These are phyloP conservation scores for Coemansia sp. DNA, from an alignment of 192 early-diverging fungal species.

Conservation along the genomic window DNA sequence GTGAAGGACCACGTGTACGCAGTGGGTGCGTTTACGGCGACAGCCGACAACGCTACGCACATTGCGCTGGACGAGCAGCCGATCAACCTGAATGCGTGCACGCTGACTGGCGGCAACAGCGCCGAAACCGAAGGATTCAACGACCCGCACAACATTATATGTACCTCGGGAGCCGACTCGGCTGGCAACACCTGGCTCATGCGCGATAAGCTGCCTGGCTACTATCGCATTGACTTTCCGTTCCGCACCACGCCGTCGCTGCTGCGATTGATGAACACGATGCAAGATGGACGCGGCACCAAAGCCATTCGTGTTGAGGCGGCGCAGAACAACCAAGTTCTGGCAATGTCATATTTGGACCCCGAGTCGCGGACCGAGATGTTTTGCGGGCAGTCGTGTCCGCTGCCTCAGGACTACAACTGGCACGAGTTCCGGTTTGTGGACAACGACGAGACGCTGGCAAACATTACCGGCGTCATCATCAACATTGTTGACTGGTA, in stretches of 20 bases:
- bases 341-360: constrained; percentile 67
- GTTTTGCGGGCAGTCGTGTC: constrained; percentile 47
- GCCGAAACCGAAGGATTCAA: constrained; percentile 32
- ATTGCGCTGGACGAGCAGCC: constrained; percentile 54
- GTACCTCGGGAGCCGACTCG: constrained; percentile 28
- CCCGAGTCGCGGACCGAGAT: constrained; percentile 42
- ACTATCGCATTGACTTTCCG: constrained; percentile 62
- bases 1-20: constrained; percentile 60
- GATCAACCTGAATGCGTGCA: constrained; percentile 47
- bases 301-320: constrained; percentile 67
- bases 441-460: constrained; percentile 43
- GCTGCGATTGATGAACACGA: constrained; percentile 66
- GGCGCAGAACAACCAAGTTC: constrained; percentile 54
- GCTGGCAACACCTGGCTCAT: constrained; percentile 66
- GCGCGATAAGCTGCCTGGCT: constrained; percentile 66
- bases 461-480: constrained; percentile 55
- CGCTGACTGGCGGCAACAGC: constrained; percentile 58
- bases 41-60: constrained; percentile 61
- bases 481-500: constrained; percentile 62
- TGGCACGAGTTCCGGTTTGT: constrained; percentile 56
- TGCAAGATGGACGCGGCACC: constrained; percentile 60
- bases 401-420: constrained; percentile 32
- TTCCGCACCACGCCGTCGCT: constrained; percentile 60
- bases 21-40: constrained; percentile 67
- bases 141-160: constrained; percentile 57